phyloP scores from a whole-genome alignment of 306 rosid species.

The Bauhinia variegata region DNA sequence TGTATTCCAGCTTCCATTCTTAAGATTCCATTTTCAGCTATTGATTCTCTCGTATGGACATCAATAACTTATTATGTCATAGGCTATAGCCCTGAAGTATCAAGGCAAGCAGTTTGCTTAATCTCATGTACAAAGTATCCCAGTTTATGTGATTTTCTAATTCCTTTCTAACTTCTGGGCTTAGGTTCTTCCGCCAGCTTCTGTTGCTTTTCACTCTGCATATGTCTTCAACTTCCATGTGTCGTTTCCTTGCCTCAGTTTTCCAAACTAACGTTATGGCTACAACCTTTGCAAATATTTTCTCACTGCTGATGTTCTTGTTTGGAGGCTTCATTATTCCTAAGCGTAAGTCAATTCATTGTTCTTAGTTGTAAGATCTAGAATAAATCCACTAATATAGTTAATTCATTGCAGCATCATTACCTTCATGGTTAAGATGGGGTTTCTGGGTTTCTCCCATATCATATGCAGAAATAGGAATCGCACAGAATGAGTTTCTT shows the following conservation, averaged over 20 bases:
- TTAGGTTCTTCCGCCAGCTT: conserved; percentile 58
- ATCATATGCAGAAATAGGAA: conserved; percentile 64
- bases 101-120: conserved; percentile 44
- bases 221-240: conserved; percentile 59
- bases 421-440: conserved; percentile 64
- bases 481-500: conserved; percentile 59
- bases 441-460: conserved; percentile 69
- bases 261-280: conserved; percentile 59
- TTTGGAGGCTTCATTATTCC: conserved; percentile 72
- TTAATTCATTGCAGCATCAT: conserved; percentile 55
- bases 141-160: conserved; percentile 34
- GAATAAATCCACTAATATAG: conserved; percentile 21
- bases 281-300: conserved; percentile 52
- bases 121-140: conserved; percentile 2
- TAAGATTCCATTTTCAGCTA: conserved; percentile 61
- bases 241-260: conserved; percentile 57
- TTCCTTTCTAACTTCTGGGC: conserved; percentile 9
- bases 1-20: conserved; percentile 58
- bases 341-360: conserved; percentile 42
- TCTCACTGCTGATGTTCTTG: conserved; percentile 51
- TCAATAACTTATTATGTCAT: conserved; percentile 60
- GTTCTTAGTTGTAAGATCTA: conserved; percentile 8
- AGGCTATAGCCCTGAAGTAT: conserved; percentile 64
- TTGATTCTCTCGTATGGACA: conserved; percentile 63
- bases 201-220: conserved; percentile 57